These are phyloP conservation scores for Leersia perrieri DNA, from an alignment of 176 grass and related monocot genomes.

Conservation along the genomic window DNA sequence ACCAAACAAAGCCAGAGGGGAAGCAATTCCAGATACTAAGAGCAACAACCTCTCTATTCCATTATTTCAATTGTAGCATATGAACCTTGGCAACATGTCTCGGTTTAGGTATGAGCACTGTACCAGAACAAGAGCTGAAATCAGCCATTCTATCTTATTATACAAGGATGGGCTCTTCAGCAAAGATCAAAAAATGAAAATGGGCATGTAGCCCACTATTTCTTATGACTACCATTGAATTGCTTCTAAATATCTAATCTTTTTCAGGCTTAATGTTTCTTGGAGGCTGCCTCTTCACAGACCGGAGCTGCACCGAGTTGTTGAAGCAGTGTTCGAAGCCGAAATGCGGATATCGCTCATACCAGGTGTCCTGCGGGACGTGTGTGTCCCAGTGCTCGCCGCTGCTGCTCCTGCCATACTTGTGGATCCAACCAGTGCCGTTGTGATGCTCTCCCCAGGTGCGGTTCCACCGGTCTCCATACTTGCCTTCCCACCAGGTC, in stretches of 20 bases:
- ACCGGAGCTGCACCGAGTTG: conserved; percentile 77
- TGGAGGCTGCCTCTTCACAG: conserved; percentile 37
- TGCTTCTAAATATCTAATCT: conserved; percentile 23
- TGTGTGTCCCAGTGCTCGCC: conserved; percentile 97
- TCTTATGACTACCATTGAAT: conserved; percentile 22
- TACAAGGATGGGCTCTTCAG: not conserved
- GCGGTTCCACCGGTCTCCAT: conserved; percentile 84
- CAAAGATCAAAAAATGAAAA: conserved; percentile 8
- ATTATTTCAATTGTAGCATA: not conserved
- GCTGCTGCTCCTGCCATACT: conserved; percentile 85
- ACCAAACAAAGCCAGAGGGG: not conserved
- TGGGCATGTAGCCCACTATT: not conserved
- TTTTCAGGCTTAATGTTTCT: not conserved
- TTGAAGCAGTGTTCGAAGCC: conserved; percentile 85
- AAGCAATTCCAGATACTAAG: not conserved
- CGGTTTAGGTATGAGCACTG: conserved; percentile 2
- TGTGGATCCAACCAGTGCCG: conserved; percentile 80
- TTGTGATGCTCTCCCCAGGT: conserved; percentile 96
- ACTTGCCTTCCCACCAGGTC: conserved; percentile 85
- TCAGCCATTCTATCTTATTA: conserved; percentile 11
- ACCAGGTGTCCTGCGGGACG: conserved; percentile 74
- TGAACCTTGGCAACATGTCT: not conserved
- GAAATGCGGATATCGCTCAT: conserved; percentile 75
- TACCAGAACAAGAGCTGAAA: not conserved
- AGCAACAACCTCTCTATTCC: not conserved